These are phyloP conservation scores for Gymnopilus dilepis DNA, from an alignment of 768 basidiomycete species.

Conservation along the genomic window DNA sequence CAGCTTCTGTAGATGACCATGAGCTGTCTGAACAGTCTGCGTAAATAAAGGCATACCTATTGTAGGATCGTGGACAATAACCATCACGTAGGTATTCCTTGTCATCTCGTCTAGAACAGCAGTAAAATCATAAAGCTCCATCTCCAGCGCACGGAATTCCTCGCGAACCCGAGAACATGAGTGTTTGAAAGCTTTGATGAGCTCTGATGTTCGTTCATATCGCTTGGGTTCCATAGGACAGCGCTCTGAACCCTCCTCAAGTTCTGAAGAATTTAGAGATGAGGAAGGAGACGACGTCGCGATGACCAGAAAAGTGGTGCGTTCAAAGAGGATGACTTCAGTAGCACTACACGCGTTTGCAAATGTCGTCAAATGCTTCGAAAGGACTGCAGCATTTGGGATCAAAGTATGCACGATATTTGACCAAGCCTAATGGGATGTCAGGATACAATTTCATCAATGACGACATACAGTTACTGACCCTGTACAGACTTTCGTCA, in stretches of 20 bases:
- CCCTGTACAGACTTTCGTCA: conserved; percentile 97
- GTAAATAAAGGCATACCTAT: conserved; percentile 58
- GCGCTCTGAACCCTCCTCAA: conserved; percentile 25
- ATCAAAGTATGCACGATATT: conserved; percentile 96
- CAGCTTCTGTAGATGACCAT: conserved; percentile 64
- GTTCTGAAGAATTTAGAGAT: conserved; percentile 32
- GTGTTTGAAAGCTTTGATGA: conserved; percentile 95
- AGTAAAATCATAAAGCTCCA: conserved; percentile 85
- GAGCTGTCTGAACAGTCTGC: not conserved
- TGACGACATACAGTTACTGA: conserved; percentile 31
- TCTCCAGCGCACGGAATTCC: conserved; percentile 86
- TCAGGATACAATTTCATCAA: conserved; percentile 11
- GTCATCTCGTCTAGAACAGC: conserved; percentile 94
- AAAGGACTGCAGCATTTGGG: conserved; percentile 90
- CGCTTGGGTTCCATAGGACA: conserved; percentile 66
- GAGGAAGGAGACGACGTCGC: conserved; percentile 68
- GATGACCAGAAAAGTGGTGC: conserved; percentile 97
- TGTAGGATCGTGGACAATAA: conserved; percentile 88
- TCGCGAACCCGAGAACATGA: conserved; percentile 85
- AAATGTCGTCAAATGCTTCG: conserved; percentile 85
- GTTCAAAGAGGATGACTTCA: conserved; percentile 95
- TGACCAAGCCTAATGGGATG: conserved; percentile 85
- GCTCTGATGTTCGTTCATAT: conserved; percentile 88
- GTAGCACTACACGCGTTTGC: conserved; percentile 88
- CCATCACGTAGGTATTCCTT: conserved; percentile 89